Evolutionary conservation across 1,139 yeast species (phyloP).

Genomic region (Yamadazyma friedrichii): DNA sequence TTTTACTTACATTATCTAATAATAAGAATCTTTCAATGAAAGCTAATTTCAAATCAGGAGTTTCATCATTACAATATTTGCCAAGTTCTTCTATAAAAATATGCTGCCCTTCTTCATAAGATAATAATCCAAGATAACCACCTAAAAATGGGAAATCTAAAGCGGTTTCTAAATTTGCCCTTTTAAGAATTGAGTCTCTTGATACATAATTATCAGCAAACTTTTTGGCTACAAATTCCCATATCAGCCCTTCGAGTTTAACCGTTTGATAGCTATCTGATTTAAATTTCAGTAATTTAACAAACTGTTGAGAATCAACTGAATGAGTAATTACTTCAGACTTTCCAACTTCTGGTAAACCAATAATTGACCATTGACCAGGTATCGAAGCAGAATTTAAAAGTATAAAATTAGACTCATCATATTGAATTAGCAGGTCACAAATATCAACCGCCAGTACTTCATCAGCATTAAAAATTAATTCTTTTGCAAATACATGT

Average conservation of each 20-base stretch:
- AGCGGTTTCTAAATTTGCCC: conserved; percentile 12
- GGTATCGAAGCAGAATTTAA: conserved; percentile 77
- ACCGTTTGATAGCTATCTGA: conserved; percentile 9
- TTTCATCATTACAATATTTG: conserved; percentile 27
- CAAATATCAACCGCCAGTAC: conserved; percentile 47
- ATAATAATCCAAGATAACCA: conserved; percentile 80
- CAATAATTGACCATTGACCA: conserved; percentile 87
- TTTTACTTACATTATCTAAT: conserved; percentile 46
- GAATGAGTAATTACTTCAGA: conserved; percentile 72
- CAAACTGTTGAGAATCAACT: conserved; percentile 31
- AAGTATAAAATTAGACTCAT: conserved; percentile 45
- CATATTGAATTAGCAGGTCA: conserved; percentile 31
- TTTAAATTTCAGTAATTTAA: conserved; percentile 19
- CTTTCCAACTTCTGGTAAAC: conserved; percentile 53
- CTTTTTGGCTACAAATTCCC: conserved; percentile 25
- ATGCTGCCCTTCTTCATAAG: conserved; percentile 80
- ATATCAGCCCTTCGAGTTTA: conserved; percentile 15
- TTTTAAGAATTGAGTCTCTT: conserved; percentile 18
- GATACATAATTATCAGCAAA: conserved; percentile 24
- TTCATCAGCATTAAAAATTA: conserved; percentile 8
- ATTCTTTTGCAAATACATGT: conserved; percentile 9
- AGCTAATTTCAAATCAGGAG: conserved; percentile 76
- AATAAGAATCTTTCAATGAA: conserved; percentile 67
- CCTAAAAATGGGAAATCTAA: conserved; percentile 74
- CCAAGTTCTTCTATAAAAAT: conserved; percentile 33